These are phyloP conservation scores for Candida pini DNA, from an alignment of 805 yeast genomes.

Conservation along the genomic window DNA sequence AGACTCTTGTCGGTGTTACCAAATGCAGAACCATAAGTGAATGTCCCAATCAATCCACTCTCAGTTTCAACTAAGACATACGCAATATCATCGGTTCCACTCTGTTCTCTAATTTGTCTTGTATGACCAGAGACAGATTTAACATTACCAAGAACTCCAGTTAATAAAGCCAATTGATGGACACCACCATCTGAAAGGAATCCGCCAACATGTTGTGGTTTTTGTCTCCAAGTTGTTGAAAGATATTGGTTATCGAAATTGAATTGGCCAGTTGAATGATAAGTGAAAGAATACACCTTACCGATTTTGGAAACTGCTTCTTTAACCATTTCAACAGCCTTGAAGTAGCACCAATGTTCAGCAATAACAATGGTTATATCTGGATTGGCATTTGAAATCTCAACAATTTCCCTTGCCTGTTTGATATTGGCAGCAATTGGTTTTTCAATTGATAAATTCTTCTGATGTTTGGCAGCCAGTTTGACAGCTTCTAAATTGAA, in stretches of 20 bases:
- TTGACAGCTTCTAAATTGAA: slow-evolving; percentile 63
- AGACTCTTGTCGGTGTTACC: slow-evolving; percentile 75
- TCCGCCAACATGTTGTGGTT: slow-evolving; percentile 92
- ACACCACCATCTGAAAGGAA: slow-evolving; percentile 94
- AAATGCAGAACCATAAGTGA: slow-evolving; percentile 80
- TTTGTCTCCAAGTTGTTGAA: slow-evolving; percentile 77
- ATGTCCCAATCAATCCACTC: slow-evolving; percentile 66
- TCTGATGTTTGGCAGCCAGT: slow-evolving; percentile 64
- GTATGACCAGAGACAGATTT: slow-evolving; percentile 70
- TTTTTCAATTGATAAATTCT: slow-evolving; percentile 81
- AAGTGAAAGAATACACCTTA: slow-evolving; percentile 60
- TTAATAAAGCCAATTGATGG: slow-evolving; percentile 84
- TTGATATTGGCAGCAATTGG: slow-evolving; percentile 84
- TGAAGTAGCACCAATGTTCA: slow-evolving; percentile 81
- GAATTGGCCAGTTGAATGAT: slow-evolving; percentile 71
- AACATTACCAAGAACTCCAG: slow-evolving; percentile 74
- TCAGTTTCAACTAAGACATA: slow-evolving; percentile 64
- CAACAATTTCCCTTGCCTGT: slow-evolving; percentile 77
- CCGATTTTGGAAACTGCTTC: slow-evolving; percentile 69
- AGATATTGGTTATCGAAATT: slow-evolving; percentile 54
- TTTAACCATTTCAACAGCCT: slow-evolving; percentile 50
- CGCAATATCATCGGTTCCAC: slow-evolving; percentile 80
- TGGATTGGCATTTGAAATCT: slow-evolving; percentile 53
- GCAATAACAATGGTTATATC: slow-evolving; percentile 64
- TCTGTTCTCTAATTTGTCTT: slow-evolving; percentile 64